Evolutionary conservation across 1,284 basidiomycete species (phyloP).

Genomic region (Moesziomyces sp.): DNA sequence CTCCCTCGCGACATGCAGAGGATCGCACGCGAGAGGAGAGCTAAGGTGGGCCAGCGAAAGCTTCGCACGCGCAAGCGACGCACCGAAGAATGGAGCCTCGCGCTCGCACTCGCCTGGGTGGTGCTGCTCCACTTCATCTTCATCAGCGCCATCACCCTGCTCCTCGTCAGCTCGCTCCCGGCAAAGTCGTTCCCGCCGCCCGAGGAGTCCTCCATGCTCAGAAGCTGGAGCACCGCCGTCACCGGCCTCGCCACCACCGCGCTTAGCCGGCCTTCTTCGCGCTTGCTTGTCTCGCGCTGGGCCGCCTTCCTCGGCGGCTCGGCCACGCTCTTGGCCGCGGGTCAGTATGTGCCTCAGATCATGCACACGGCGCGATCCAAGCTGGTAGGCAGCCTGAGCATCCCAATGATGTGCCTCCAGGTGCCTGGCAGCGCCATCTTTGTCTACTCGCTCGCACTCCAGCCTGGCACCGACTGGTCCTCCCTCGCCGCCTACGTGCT

Average conservation of each 20-base stretch:
- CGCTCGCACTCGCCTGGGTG: constrained; percentile 79
- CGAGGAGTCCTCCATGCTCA: constrained; percentile 32
- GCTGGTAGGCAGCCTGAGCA: constrained; percentile 89
- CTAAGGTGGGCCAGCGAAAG: constrained; percentile 16
- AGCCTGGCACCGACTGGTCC: constrained; percentile 60
- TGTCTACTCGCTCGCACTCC: constrained; percentile 74
- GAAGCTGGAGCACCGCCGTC: constrained; percentile 19
- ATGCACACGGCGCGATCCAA: constrained; percentile 79
- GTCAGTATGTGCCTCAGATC: constrained; percentile 90
- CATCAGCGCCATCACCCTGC: constrained; percentile 31
- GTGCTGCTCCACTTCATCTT: constrained; percentile 75
- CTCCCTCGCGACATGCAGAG: constrained; percentile 35
- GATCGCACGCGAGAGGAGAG: constrained; percentile 36
- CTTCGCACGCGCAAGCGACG: constrained; percentile 46
- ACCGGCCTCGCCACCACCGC: constrained; percentile 7
- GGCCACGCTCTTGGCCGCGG: constrained; percentile 79
- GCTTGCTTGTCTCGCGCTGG: constrained; percentile 71
- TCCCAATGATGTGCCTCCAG: constrained; percentile 94
- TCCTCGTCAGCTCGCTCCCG: constrained; percentile 28
- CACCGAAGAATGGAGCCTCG: constrained; percentile 80
- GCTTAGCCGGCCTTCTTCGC: constrained; percentile 45
- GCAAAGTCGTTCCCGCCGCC: constrained; percentile 36
- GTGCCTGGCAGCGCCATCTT: constrained; percentile 90
- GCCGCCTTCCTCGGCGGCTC: constrained; percentile 88
- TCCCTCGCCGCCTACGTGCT: constrained; percentile 76